Evolutionary conservation across 441 rosid species (phyloP).

Genomic region (Breynia disticha): DNA sequence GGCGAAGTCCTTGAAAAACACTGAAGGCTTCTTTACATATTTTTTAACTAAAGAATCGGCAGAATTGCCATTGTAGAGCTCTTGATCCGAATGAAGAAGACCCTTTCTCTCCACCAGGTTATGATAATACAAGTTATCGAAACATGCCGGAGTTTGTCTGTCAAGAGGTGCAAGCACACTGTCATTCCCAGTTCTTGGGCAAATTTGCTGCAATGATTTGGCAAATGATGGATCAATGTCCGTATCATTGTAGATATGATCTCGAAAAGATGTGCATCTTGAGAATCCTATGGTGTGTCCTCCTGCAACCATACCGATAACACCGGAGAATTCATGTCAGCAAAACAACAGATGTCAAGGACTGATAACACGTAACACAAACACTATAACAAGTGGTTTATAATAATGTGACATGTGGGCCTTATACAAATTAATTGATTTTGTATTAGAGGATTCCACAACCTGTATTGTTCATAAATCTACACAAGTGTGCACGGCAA

Average conservation of each 20-base stretch:
- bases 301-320: slow-evolving; percentile 22
- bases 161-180: slow-evolving; percentile 34
- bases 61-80: slow-evolving; percentile 29
- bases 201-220: slow-evolving; percentile 26
- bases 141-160: slow-evolving; percentile 29
- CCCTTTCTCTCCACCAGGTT: slow-evolving; percentile 43
- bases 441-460: too few relatives aligned
- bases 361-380: too few relatives aligned
- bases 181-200: slow-evolving; percentile 35
- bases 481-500: too few relatives aligned
- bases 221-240: slow-evolving; percentile 32
- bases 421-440: too few relatives aligned
- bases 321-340: neutral
- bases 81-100: slow-evolving; percentile 62
- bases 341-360: neutral
- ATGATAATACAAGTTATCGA: slow-evolving; percentile 42
- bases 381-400: too few relatives aligned
- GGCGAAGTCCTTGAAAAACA: slow-evolving; percentile 40
- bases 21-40: slow-evolving; percentile 26
- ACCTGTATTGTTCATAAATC: too few relatives aligned
- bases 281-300: slow-evolving; percentile 53
- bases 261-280: slow-evolving; percentile 30
- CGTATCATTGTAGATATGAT: slow-evolving; percentile 32
- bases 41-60: slow-evolving; percentile 35
- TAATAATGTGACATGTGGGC: too few relatives aligned